phyloP scores from a whole-genome alignment of 352 stramenopile species.

The Globisporangium canariense region DNA sequence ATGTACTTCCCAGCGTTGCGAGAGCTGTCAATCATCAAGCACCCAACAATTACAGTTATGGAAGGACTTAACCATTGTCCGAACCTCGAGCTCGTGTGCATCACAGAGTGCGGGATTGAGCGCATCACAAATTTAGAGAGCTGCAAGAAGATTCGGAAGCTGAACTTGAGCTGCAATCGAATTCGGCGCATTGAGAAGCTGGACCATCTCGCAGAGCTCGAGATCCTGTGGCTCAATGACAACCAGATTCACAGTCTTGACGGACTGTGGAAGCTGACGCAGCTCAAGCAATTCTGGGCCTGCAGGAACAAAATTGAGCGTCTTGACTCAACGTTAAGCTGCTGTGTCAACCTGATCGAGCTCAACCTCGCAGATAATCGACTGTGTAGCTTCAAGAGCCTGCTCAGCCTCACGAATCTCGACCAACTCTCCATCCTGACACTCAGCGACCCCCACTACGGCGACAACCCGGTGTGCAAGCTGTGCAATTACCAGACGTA shows the following conservation, averaged over 20 bases:
- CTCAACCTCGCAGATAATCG: constrained; percentile 86
- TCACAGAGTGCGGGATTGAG: constrained; percentile 64
- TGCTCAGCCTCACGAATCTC: constrained; percentile 71
- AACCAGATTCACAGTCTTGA: constrained; percentile 63
- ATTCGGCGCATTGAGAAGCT: constrained; percentile 57
- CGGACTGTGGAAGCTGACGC: constrained; percentile 45
- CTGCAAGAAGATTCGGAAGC: constrained; percentile 45
- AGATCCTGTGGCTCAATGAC: constrained; percentile 82
- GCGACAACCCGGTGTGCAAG: constrained; percentile 88
- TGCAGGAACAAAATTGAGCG: constrained; percentile 69
- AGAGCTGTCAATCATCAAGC: constrained; percentile 75
- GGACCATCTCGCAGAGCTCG: constrained; percentile 47
- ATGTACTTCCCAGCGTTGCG: constrained; percentile 56
- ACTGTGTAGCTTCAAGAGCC: constrained; percentile 83
- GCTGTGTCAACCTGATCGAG: constrained; percentile 54
- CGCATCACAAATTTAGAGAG: constrained; percentile 39
- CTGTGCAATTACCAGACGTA: constrained; percentile 93
- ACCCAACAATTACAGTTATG: constrained; percentile 54
- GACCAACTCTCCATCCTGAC: constrained; percentile 58
- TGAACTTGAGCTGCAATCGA: constrained; percentile 77
- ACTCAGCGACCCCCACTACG: constrained; percentile 87
- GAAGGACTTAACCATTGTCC: constrained; percentile 50
- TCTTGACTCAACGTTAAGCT: constrained; percentile 64
- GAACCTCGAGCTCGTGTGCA: constrained; percentile 56
- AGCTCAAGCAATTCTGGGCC: constrained; percentile 68